phyloP scores from a whole-genome alignment of 345 rosid genomes.

The Syzygium jambos region DNA sequence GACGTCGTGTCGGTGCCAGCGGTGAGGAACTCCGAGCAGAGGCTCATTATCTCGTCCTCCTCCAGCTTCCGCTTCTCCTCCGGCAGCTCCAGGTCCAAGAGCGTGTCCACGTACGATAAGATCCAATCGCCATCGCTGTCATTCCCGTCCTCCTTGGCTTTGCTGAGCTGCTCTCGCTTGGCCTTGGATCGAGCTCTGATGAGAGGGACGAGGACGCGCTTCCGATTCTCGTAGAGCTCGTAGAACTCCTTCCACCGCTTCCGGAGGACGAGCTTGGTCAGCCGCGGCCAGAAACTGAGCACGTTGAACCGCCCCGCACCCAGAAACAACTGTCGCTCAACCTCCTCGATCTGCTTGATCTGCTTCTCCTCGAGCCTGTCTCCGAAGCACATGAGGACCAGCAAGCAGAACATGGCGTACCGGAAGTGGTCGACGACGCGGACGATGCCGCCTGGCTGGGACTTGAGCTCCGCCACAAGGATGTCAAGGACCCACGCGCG shows the following conservation, averaged over 20 bases:
- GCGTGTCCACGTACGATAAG: not conserved
- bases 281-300: not conserved
- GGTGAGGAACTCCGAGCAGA: not conserved
- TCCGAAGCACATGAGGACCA: slow-evolving; percentile 5
- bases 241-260: not conserved
- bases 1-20: not conserved
- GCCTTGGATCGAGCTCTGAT: not conserved
- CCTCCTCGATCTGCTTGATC: not conserved
- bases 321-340: not conserved
- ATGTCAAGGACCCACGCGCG: not conserved
- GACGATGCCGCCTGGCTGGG: not conserved
- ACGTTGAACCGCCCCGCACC: not conserved
- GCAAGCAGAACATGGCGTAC: not conserved
- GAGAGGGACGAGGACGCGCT: not conserved
- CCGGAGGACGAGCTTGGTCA: not conserved
- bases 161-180: not conserved
- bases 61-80: not conserved
- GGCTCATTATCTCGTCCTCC: not conserved
- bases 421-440: not conserved
- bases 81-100: not conserved
- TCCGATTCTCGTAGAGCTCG: not conserved
- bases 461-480: not conserved
- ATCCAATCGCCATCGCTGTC: not conserved
- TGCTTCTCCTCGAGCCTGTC: not conserved
- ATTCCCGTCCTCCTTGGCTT: not conserved